Percentiles rank a stretch among this genome's conserved stretches.
phyloP scores from a whole-genome alignment of 2,329 filamentous ascomycete genomes.

The Salinomyces thailandicus region DNA sequence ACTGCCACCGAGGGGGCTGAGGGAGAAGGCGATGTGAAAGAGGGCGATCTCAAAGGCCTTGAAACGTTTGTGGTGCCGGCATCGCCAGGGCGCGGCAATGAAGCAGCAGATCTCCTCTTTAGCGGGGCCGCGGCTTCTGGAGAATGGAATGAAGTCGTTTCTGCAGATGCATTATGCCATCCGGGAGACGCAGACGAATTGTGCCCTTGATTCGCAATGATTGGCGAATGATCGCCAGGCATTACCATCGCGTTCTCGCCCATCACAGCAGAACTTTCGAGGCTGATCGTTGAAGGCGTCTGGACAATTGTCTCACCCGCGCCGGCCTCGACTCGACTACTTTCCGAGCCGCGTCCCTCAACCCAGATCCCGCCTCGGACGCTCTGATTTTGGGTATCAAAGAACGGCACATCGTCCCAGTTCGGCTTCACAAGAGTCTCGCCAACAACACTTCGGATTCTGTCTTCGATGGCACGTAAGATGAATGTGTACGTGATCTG shows the following conservation, averaged over 20 bases:
- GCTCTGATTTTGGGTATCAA: slow-evolving; percentile 63
- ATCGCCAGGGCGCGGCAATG: slow-evolving; percentile 4
- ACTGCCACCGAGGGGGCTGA: slow-evolving; percentile 20
- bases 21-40: slow-evolving; percentile 17
- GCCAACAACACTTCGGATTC: slow-evolving; percentile 85
- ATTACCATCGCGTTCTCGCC: slow-evolving; percentile 19
- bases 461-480: slow-evolving; percentile 82
- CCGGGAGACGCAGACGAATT: too few species aligned
- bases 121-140: slow-evolving; percentile 2
- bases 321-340: slow-evolving; percentile 4
- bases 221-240: slow-evolving; percentile 10
- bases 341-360: slow-evolving; percentile 33
- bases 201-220: background rate
- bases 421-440: slow-evolving; percentile 87
- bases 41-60: slow-evolving; percentile 20
- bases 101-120: slow-evolving; percentile 15
- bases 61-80: background rate
- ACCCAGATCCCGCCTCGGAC: slow-evolving; percentile 81
- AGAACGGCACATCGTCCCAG: slow-evolving; percentile 93
- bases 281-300: background rate
- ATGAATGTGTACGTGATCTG: slow-evolving; percentile 94
- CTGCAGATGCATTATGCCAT: background rate
- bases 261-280: background rate
- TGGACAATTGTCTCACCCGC: background rate
- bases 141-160: background rate